Evolutionary conservation across 2,329 filamentous ascomycete genomes (phyloP), one percentile per base, ranked within the genome.

Genomic region (Chlorencoelia australis): DNA sequence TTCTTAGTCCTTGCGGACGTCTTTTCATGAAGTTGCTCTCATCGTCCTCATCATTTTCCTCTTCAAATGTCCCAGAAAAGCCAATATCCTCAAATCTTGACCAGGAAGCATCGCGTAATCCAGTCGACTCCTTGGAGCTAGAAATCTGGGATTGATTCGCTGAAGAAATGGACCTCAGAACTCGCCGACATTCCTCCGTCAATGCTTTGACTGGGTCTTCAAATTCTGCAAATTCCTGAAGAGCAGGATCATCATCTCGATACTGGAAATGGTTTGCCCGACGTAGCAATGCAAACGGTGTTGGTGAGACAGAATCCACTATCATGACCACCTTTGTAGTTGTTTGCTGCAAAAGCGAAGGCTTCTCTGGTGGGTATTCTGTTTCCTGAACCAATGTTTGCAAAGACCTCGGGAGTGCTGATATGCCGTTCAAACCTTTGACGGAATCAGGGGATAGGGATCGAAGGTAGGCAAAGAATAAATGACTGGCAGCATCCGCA

Each of bases 401-500:
- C 13, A 98, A 70, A 9, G 91, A 94, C 56, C 88, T 81, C 7
- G 91, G 91, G 11, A 98, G 72, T 46, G 81, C 73, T 0, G 88
- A 83, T 43, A 96, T 94, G 30, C 83, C 83, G 45, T 76, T 83
- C 35, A 81, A 66, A 19, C 75, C 73, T 44, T 79, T 71, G 21
- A 70, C 57, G 10, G 69, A 73, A 44, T 89, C 81, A n/a, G 91
- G 89, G 2, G 86, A 78, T 30, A 94, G 65, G 1, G 88, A 95
- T 50, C 91, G 76, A 31, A 98, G 74, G 58, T 96, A 98, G 38
- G 91, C 91, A 57, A 98, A 98, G 68, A 98, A 98, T 37, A 98
- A 67, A 65, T 98, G 91, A 54, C 88, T 94, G 14, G 89, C 87
- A 36, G 91, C 91, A 68, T 96, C 87, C 41, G 91, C 91, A 42